Base-by-base conservation (phyloP, 257 asterid species). In the Lithospermum erythrorhizon region DNA sequence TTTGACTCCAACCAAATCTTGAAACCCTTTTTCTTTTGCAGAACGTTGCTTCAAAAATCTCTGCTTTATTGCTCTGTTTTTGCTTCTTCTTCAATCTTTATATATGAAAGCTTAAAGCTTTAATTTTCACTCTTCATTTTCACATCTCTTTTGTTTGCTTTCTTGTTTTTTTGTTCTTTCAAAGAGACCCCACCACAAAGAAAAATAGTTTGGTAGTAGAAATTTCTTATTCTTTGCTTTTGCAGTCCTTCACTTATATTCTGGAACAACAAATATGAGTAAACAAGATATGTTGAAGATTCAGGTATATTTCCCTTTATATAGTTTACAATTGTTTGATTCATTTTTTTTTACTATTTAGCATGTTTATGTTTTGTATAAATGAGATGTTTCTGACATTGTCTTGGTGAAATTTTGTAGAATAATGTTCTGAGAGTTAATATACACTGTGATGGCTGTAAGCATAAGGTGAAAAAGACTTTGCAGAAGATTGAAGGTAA, bases 391-490 rank as follows among this genome's bases (percentile, higher is more conserved):
- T 41, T 41, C 49, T 41, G 49, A 41, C 49, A 41, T 41, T 41
- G 13, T 13, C 18, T 41, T 41, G 16, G 4, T 41, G 13, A 2
- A 11, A 0, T 41, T 11, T 0, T 41, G 49, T 41, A 41, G 49
- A 41, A 41, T 35, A 27, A 21, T 14, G 63, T 37, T 32, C 63
- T 59, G 18, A 59, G 63, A 35, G 63, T 59, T 59, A 59, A 59
- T 47, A 59, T 59, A 29, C 63, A 58, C 61, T 57, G 61, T 57
- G 52, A 59, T 59, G 63, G 52, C 1, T 59, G 63, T 32, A 59
- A 59, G 63, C 48, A 59, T 27, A 59, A 59, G 63, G 52, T 59
- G 52, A 59, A 59, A 13, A 59, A 59, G 63, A 59, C 15, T 4
- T 47, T 59, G 48, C 63, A 59, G 52, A 59, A 30, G 29, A 59